phyloP scores from a whole-genome alignment of 176 grass and related monocot genomes.

The Puccinellia tenuiflora region DNA sequence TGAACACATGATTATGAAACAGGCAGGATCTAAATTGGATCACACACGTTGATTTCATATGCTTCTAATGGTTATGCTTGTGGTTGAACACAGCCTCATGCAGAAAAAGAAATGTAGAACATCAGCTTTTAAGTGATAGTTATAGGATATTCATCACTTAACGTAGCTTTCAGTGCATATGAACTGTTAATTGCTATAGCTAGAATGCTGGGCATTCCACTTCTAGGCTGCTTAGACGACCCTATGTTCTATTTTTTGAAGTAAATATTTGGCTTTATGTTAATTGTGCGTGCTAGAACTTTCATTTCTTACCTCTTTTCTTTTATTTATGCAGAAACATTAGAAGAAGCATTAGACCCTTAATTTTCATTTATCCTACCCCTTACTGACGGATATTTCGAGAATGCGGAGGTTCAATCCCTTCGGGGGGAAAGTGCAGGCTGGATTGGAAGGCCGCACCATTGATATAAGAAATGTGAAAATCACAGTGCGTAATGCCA shows the following conservation, averaged over 20 bases:
- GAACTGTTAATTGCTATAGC: neutral
- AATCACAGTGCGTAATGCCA: conserved; percentile 55
- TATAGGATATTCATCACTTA: neutral
- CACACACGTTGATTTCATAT: neutral
- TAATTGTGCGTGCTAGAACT: neutral
- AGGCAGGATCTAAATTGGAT: neutral
- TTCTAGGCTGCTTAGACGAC: neutral
- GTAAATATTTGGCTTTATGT: conserved; percentile 2
- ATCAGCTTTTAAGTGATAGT: neutral
- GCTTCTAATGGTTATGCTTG: neutral
- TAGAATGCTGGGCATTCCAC: neutral
- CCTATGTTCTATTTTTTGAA: neutral
- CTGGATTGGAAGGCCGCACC: conserved; percentile 60
- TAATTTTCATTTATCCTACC: conserved; percentile 1
- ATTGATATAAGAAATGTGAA: conserved; percentile 64
- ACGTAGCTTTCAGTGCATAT: neutral
- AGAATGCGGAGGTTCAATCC: conserved; percentile 82
- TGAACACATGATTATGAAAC: neutral
- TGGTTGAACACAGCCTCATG: neutral
- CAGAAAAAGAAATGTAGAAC: neutral
- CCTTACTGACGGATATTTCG: neutral
- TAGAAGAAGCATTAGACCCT: neutral
- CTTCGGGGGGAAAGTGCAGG: conserved; percentile 53
- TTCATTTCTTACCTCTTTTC: neutral
- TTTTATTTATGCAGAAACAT: conserved; percentile 18